A percentile compares a stretch with the other conserved stretches of the same genome.
phyloP scores from a whole-genome alignment of 2,329 filamentous ascomycete species.

The Phaeosphaeriaceae sp. region DNA sequence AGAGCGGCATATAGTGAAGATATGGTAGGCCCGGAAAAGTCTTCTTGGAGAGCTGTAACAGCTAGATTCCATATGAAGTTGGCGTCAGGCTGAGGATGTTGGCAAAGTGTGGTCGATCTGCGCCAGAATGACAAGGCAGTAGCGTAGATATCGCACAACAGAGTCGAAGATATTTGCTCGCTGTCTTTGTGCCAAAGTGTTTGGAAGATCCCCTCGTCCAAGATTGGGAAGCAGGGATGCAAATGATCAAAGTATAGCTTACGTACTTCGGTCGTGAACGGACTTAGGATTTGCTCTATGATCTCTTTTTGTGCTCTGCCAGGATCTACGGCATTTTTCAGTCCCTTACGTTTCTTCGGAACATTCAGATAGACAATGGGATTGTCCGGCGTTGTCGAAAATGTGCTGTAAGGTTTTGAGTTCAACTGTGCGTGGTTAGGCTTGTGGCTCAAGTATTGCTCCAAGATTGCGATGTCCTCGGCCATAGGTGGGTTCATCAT shows the following conservation, averaged over 20 bases:
- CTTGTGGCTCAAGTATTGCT: conserved; percentile 23
- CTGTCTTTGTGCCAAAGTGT: conserved; percentile 21
- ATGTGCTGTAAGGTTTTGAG: conserved; percentile 16
- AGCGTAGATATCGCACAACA: conserved; percentile 28
- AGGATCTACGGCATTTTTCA: conserved; percentile 17
- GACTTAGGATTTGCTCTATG: conserved; percentile 23
- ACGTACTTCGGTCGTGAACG: conserved; percentile 15
- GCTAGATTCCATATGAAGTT: conserved; percentile 30
- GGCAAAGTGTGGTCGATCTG: conserved; percentile 13
- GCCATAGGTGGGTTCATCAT: conserved; percentile 33
- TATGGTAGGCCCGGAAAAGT: conserved; percentile 29
- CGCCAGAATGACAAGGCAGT: conserved; percentile 22
- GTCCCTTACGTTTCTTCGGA: conserved; percentile 20
- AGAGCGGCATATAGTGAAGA: conserved; percentile 26
- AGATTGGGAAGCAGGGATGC: conserved; percentile 28
- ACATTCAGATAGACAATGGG: conserved; percentile 29
- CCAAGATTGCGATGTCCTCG: conserved; percentile 27
- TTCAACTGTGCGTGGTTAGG: background rate
- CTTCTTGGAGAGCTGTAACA: conserved; percentile 24
- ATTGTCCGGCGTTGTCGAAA: conserved; percentile 20
- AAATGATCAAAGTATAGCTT: conserved; percentile 21
- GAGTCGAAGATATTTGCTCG: conserved; percentile 20
- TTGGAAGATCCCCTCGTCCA: conserved; percentile 22
- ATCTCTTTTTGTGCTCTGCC: conserved; percentile 24
- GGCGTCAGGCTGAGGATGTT: conserved; percentile 15